Conservation (phyloP, 2,329 filamentous ascomycete species). For the Xylariaceae sp. region DNA sequence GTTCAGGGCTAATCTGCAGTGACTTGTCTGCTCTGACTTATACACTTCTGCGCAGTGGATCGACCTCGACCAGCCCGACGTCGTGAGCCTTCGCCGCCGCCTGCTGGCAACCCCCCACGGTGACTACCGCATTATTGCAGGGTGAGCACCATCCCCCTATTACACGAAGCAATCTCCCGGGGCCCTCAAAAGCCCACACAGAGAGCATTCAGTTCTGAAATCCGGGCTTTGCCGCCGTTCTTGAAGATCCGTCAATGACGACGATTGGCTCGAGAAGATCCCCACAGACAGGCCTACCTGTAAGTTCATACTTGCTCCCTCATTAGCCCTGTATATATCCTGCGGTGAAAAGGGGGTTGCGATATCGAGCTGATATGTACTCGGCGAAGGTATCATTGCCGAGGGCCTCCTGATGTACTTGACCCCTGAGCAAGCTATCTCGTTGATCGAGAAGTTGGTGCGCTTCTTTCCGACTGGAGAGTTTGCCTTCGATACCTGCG, state of each 20-base stretch:
- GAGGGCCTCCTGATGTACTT: constrained; percentile 19
- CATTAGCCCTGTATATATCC: background rate
- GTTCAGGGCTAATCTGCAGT: too few species aligned
- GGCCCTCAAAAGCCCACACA: too few species aligned
- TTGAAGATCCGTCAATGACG: constrained; percentile 10
- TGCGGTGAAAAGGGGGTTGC: background rate
- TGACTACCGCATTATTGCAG: constrained; percentile 2
- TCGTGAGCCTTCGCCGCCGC: constrained; percentile 12
- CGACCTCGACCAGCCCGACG: constrained; percentile 16
- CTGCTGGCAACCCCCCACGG: constrained; percentile 10
- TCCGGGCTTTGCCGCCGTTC: too few species aligned
- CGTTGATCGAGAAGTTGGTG: constrained; percentile 6
- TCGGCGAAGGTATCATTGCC: constrained; percentile 10
- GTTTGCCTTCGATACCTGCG: constrained; percentile 7
- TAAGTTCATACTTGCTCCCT: too few species aligned
- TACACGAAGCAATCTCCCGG: too few species aligned
- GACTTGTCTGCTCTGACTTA: too few species aligned
- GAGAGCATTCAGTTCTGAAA: too few species aligned
- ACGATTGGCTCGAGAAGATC: constrained; percentile 13
- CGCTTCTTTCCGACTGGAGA: constrained; percentile 3
- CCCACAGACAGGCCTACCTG: constrained; percentile 12
- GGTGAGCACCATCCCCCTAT: constrained; percentile 5
- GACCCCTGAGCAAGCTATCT: constrained; percentile 11
- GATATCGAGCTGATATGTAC: background rate
- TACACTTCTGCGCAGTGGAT: constrained; percentile 16